Evolutionary conservation across 2,329 filamentous ascomycete species (phyloP), one percentile per base, ranked within the genome.

Genomic region (Colletotrichum coccodes): DNA sequence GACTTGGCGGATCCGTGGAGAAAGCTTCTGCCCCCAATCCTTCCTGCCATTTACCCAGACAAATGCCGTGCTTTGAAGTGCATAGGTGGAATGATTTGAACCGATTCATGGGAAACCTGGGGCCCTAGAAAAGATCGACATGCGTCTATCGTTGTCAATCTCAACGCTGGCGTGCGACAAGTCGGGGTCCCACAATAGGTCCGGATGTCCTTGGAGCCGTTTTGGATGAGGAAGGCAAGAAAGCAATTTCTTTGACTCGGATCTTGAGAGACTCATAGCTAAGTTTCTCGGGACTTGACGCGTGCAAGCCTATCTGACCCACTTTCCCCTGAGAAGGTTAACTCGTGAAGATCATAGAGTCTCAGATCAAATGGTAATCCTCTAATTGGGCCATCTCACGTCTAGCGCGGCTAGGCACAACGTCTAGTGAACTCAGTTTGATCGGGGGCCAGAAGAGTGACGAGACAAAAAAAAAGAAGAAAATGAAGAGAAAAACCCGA

Each of bases 81-180:
- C n/a, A n/a, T n/a, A 38, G 21, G 21, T 38, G 30, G 18, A 14
- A 8, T 3, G 32, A 7, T 26, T 38, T 7, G 4, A 60, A 40
- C 21, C n/a, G 8, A 14, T 49, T 49, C 9, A 7, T 30, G n/a
- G 28, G 12, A n/a, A 32, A 59, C 16, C 16, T 23, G 14, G 11
- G 5, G 6, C 21, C 1, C 30, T n/a, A 32, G 36, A 4, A 49
- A 49, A 21, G 53, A 58, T 64, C 60, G 46, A 32, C 64, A 47
- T 32, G 26, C 21, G 26, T 64, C 53, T 59, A 47, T 42, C 26
- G 30, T 46, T 26, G 60, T 68, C 36, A 64, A 58, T 64, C 32
- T 32, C 28, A 14, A 53, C 44, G 53, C 44, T 53, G 54, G 58
- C 36, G 32, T 9, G 4, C 7, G 28, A 44, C 28, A 28, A 36